Evolutionary conservation across 2,329 filamentous ascomycete genomes (phyloP).

Genomic region (Colletotrichum tanaceti): DNA sequence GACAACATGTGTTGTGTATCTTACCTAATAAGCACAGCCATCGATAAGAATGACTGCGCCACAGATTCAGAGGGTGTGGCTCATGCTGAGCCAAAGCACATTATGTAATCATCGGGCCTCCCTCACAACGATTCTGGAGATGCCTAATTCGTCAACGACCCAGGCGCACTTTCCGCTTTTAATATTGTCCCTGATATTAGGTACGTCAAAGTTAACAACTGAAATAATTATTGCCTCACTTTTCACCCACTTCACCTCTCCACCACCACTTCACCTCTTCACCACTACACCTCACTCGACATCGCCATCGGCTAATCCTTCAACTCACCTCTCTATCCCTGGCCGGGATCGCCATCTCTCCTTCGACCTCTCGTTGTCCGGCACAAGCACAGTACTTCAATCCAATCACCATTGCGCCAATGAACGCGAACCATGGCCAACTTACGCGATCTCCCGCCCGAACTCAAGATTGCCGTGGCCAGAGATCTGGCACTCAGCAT

Average conservation of each 20-base stretch:
- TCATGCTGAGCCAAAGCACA: accelerated
- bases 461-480: conserved; percentile 1
- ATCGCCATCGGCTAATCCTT: not conserved
- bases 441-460: conserved; percentile 12
- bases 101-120: not conserved
- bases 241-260: too few relatives aligned
- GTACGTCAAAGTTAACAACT: too few relatives aligned
- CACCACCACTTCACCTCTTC: not conserved
- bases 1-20: too few relatives aligned
- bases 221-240: too few relatives aligned
- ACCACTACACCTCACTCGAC: not conserved
- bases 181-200: too few relatives aligned
- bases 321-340: not conserved
- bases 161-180: not conserved
- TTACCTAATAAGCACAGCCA: not conserved
- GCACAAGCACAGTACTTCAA: not conserved
- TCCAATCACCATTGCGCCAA: not conserved
- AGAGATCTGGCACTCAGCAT: not conserved
- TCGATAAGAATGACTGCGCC: not conserved
- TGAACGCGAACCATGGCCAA: not conserved
- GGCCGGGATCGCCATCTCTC: accelerated
- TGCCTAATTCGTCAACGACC: not conserved
- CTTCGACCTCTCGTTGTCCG: not conserved
- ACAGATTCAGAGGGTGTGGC: not conserved
- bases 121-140: not conserved